phyloP scores from a whole-genome alignment of 2,329 filamentous ascomycete genomes.

The Microascus cirrosus region DNA sequence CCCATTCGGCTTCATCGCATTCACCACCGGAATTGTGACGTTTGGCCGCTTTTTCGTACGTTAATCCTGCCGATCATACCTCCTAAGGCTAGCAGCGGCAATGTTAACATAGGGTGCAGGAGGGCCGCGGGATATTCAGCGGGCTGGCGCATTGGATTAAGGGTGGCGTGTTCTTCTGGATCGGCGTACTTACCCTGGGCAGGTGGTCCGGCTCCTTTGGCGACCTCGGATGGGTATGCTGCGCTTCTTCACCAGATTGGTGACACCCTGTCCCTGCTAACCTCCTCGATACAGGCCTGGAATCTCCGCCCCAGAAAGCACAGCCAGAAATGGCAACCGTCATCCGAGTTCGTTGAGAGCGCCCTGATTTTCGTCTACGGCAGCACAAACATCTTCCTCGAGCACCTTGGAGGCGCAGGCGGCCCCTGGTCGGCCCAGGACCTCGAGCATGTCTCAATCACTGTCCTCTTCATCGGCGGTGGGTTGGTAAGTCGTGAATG shows the following conservation, averaged over 20 bases:
- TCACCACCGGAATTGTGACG: conserved; percentile 63
- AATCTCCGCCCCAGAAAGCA: conserved; percentile 58
- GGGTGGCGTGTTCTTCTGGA: conserved; percentile 90
- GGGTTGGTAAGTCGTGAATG: conserved; percentile 54
- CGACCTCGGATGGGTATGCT: conserved; percentile 69
- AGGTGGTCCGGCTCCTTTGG: conserved; percentile 86
- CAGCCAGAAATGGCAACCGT: conserved; percentile 57
- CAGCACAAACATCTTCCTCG: conserved; percentile 80
- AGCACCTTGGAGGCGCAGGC: conserved; percentile 70
- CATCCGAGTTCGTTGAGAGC: conserved; percentile 83
- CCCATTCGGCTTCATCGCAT: conserved; percentile 62
- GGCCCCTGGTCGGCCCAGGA: conserved; percentile 65
- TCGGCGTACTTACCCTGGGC: conserved; percentile 75
- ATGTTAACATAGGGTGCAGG: conserved; percentile 28
- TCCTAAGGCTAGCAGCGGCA: background rate
- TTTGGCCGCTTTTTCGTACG: conserved; percentile 79
- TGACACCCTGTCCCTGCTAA: conserved; percentile 10
- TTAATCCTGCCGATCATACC: conserved; percentile 11
- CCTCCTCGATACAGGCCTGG: conserved; percentile 49
- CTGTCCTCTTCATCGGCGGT: conserved; percentile 86
- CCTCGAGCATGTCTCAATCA: conserved; percentile 86
- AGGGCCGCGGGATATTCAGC: conserved; percentile 60
- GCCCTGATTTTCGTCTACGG: conserved; percentile 87
- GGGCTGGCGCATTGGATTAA: conserved; percentile 91
- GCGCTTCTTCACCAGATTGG: background rate